A percentile compares a stretch with the other conserved stretches of the same genome.
phyloP scores from a whole-genome alignment of 2,329 filamentous ascomycete genomes.

The Pseudocercospora cruenta region DNA sequence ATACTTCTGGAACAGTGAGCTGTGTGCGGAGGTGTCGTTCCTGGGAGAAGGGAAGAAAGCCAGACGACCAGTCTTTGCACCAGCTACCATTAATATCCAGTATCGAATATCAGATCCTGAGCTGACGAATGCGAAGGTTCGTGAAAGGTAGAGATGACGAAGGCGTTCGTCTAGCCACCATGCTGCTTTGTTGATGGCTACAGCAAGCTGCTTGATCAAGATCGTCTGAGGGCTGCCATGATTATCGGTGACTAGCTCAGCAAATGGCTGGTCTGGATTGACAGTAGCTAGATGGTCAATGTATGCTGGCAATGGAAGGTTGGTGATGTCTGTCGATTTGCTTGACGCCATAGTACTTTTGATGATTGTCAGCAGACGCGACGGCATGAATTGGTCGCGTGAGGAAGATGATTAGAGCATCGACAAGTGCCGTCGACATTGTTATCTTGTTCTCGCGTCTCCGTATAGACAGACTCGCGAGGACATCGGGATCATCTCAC shows the following conservation, averaged over 20 bases:
- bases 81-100: slow-evolving; percentile 21
- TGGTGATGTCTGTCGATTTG: slow-evolving; percentile 1
- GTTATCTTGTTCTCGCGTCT: background rate
- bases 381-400: slow-evolving; percentile 1
- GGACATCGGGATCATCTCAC: background rate
- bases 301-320: slow-evolving; percentile 15
- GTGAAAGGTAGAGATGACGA: slow-evolving; percentile 10
- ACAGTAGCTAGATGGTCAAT: slow-evolving; percentile 11
- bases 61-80: slow-evolving; percentile 19
- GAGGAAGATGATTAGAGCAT: background rate
- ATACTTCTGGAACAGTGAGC: slow-evolving; percentile 21
- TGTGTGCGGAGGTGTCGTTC: slow-evolving; percentile 19
- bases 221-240: slow-evolving; percentile 1
- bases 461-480: background rate
- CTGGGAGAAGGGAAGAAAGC: slow-evolving; percentile 25
- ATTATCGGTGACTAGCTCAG: background rate
- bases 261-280: slow-evolving; percentile 11
- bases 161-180: slow-evolving; percentile 25
- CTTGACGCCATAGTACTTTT: slow-evolving; percentile 9
- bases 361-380: slow-evolving; percentile 12
- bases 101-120: slow-evolving; percentile 19
- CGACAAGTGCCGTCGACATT: background rate
- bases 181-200: slow-evolving; percentile 20
- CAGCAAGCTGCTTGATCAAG: slow-evolving; percentile 14
- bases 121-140: slow-evolving; percentile 15